Base-by-base conservation (phyloP, 1,139 yeast species). In the Pneumocystis jirovecii region DNA sequence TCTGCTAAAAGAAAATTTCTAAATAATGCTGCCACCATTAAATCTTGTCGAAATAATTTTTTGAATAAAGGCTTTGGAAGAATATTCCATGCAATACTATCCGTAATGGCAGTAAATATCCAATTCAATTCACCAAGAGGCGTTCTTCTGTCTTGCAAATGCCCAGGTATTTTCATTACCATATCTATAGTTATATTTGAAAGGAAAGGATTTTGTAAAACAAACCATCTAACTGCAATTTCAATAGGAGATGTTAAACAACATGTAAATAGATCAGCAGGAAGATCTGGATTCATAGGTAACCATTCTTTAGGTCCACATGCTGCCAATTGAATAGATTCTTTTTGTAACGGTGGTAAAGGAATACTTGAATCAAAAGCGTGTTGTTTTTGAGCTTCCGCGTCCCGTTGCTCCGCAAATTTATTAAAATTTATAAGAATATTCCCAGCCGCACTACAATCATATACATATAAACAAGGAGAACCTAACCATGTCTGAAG, bases 71-170 rank as follows among this genome's bases (percentile, higher is more conserved):
- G 91, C 68, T 96, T 80, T 1, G 96, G 90, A 63, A 95, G 77
- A 0, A 93, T 83, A 0, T 96, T 89, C 97, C 98, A 95, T 4
- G 98, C 98, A 68, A 93, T 93, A 0, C 97, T 93, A 75, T 93
- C 99, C 1, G 98, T 93, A 60, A 93, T 90, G 3, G 98, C 97
- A 0, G 97, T 95, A 75, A 93, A 93, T 50, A 93, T 93, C 97
- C 98, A 95, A 73, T 90, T 90, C 67, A 93, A 80, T 74, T 95
- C 98, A 35, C 98, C 99, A 61, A 93, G 77, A 0, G 98, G 97
- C 0, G 98, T 95, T 70, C 96, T 80, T 72, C 98, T 81, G 73
- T 93, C 97, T 1, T 96, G 87, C 64, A 90, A 78, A 69, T 88
- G 86, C 0, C 98, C 98, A 0, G 97, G 97, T 31, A 90, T 86